Conservation (phyloP, 768 basidiomycete genomes). For the Gloeopeniophorella convolvens region DNA sequence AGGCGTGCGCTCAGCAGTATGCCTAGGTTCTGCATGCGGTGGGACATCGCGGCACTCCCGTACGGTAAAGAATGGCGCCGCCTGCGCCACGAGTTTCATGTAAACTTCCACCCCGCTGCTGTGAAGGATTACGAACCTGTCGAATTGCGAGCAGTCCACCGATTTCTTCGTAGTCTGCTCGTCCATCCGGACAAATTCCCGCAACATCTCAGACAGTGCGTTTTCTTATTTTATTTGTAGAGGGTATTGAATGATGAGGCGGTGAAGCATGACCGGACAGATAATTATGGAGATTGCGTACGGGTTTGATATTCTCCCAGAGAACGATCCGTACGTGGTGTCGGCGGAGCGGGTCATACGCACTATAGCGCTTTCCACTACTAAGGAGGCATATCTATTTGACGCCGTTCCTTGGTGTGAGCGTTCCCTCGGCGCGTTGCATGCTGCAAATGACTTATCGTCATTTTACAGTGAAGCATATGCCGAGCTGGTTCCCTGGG, state of each 20-base stretch:
- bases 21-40: slow-evolving; percentile 21
- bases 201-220: not conserved
- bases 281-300: slow-evolving; percentile 18
- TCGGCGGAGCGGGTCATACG: slow-evolving; percentile 12
- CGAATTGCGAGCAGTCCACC: not conserved
- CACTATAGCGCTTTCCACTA: not conserved
- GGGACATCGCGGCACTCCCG: not conserved
- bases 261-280: not conserved
- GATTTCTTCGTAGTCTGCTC: not conserved
- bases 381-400: slow-evolving; percentile 5
- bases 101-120: not conserved
- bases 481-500: slow-evolving; percentile 8
- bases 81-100: not conserved
- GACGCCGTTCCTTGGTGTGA: slow-evolving; percentile 23
- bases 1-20: not conserved
- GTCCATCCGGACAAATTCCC: not conserved
- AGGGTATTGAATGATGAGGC: not conserved
- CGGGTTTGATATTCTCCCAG: slow-evolving; percentile 11
- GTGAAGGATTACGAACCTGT: not conserved
- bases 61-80: not conserved
- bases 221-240: no score
- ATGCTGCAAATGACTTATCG: not conserved
- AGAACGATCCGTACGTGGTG: slow-evolving; percentile 12
- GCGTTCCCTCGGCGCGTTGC: not conserved
- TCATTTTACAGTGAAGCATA: not conserved